Percentiles rank a stretch among this genome's conserved stretches.
Conservation (phyloP, 371 early-diverging fungal species). For the Thermomucor indicae-seudaticae region DNA sequence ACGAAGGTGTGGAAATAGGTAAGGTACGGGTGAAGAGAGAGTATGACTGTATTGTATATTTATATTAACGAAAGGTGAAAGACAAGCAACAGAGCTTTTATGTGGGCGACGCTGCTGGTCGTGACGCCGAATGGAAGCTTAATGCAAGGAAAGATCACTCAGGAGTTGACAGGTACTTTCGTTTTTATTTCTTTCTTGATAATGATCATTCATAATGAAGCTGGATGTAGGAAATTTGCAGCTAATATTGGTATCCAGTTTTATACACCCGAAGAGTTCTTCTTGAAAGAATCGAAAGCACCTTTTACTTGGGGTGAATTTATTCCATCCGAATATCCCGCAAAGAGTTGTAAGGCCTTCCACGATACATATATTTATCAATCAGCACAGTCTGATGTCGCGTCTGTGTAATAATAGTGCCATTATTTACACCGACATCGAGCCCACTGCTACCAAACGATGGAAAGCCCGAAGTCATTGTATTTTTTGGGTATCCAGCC, state of each 20-base stretch:
- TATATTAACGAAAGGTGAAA: conserved; percentile 6
- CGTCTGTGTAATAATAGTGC: conserved; percentile 6
- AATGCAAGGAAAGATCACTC: conserved; percentile 69
- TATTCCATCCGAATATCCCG: conserved; percentile 46
- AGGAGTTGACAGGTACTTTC: conserved; percentile 64
- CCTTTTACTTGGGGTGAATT: conserved; percentile 52
- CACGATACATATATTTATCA: background rate
- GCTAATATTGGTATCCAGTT: conserved; percentile 69
- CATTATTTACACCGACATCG: conserved; percentile 18
- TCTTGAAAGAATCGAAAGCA: conserved; percentile 48
- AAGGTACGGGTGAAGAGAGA: no score
- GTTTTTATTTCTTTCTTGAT: no score
- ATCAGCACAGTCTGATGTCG: conserved; percentile 9
- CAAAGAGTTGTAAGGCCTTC: conserved; percentile 17
- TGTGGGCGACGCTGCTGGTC: conserved; percentile 92
- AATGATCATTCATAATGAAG: no score
- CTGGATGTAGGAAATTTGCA: conserved; percentile 85
- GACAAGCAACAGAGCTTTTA: conserved; percentile 62
- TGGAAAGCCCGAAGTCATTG: conserved; percentile 55
- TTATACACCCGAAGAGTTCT: conserved; percentile 84
- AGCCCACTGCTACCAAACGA: conserved; percentile 33
- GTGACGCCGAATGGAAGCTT: conserved; percentile 60
- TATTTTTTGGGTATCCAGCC: conserved; percentile 84
- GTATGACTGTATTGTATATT: background rate
- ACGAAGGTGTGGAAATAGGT: background rate